phyloP scores from a whole-genome alignment of 1,284 basidiomycete genomes.

The Papiliotrema flavescens region DNA sequence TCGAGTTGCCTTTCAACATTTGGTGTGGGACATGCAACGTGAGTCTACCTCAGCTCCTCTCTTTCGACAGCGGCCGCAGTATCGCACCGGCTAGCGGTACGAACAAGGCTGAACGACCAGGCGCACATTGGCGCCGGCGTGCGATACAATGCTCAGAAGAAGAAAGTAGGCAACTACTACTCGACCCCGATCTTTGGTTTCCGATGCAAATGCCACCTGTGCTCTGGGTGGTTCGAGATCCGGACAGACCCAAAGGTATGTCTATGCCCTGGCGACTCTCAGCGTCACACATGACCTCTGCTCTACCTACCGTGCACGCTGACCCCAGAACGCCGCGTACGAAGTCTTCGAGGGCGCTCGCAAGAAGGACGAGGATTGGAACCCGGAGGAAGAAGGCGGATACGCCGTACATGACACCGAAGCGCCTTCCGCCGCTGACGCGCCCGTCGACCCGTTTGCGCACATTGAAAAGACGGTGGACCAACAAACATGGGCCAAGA shows the following conservation, averaged over 20 bases:
- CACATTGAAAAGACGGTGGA: constrained; percentile 81
- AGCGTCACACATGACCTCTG: neutral
- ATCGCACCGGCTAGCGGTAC: neutral
- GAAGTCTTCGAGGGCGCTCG: constrained; percentile 86
- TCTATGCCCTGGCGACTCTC: no score
- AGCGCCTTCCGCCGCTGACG: constrained; percentile 54
- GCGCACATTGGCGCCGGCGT: constrained; percentile 96
- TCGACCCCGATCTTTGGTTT: constrained; percentile 92
- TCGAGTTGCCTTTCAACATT: constrained; percentile 93
- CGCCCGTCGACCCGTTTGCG: constrained; percentile 69
- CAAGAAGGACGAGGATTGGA: constrained; percentile 91
- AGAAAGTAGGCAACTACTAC: constrained; percentile 92
- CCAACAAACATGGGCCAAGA: constrained; percentile 66
- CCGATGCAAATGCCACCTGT: constrained; percentile 93
- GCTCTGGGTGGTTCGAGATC: constrained; percentile 91
- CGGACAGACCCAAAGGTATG: constrained; percentile 90
- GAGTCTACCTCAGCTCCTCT: constrained; percentile 7
- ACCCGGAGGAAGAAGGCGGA: constrained; percentile 91
- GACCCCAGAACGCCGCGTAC: constrained; percentile 80
- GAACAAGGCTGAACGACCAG: no score
- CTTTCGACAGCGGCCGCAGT: neutral
- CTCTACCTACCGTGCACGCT: no score
- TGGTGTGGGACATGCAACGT: constrained; percentile 89
- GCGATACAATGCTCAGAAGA: constrained; percentile 97
- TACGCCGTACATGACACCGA: constrained; percentile 83